Evolutionary conservation across 305 asterid genomes (phyloP).

Genomic region (Fraxinus velutina): DNA sequence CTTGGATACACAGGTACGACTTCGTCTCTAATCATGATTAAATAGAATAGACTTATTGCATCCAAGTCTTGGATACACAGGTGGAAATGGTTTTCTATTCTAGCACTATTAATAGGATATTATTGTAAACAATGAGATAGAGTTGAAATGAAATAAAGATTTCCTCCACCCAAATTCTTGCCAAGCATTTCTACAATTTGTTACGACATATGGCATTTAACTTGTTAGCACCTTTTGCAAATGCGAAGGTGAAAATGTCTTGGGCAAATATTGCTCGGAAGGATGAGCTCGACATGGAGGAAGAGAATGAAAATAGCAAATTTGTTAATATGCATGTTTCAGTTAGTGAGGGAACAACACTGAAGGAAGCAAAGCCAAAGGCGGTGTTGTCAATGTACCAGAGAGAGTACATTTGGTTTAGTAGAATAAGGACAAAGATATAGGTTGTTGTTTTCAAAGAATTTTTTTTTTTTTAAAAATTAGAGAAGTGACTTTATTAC

Average conservation of each 20-base stretch:
- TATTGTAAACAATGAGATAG: neutral
- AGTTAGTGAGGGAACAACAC: neutral
- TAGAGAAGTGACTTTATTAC: neutral
- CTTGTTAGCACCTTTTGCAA: neutral
- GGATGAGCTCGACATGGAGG: neutral
- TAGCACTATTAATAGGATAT: neutral
- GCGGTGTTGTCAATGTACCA: neutral
- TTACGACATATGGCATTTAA: neutral
- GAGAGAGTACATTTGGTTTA: neutral
- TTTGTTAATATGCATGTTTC: neutral
- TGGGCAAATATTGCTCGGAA: neutral
- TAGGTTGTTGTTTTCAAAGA: neutral
- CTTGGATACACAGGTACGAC: neutral
- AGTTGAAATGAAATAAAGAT: neutral
- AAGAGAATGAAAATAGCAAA: neutral
- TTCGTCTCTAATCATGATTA: neutral
- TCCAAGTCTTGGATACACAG: neutral
- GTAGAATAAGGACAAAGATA: neutral
- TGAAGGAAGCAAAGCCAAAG: neutral
- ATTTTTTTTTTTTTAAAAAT: no score
- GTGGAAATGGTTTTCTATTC: neutral
- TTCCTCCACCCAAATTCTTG: neutral
- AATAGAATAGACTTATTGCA: neutral
- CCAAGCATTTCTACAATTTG: neutral
- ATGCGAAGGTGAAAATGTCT: neutral